Conservation (phyloP, 2,329 filamentous ascomycete species). For the Stemphylium beticola region DNA sequence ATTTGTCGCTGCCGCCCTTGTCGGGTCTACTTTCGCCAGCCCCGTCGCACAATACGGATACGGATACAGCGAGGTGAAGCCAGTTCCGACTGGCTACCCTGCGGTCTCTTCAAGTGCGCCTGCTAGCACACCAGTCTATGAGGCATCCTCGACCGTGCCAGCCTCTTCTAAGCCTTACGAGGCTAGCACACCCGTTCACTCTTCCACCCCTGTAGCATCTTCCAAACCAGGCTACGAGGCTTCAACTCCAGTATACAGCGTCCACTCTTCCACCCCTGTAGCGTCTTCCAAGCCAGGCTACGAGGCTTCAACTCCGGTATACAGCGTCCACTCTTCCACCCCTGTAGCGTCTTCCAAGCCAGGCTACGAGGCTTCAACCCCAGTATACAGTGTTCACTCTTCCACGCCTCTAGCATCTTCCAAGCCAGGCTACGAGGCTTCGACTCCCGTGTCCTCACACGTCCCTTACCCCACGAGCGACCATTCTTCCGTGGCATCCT, state of each 20-base stretch:
- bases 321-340: no score
- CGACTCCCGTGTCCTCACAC: constrained; percentile 5
- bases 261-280: no score
- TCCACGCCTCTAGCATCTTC: no score
- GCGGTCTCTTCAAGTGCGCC: constrained; percentile 8
- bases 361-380: constrained; percentile 17
- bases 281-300: no score
- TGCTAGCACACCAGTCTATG: not conserved
- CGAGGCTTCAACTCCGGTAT: no score
- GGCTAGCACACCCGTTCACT: constrained; percentile 5
- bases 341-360: no score
- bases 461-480: not conserved
- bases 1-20: constrained; percentile 37
- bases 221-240: no score
- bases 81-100: constrained; percentile 8
- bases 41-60: constrained; percentile 31
- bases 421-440: constrained; percentile 5
- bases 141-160: not conserved
- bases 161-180: not conserved
- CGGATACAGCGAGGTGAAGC: constrained; percentile 1
- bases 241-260: no score
- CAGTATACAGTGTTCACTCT: no score
- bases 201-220: not conserved
- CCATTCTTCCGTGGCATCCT: not conserved
- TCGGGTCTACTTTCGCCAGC: constrained; percentile 40